Conservation (phyloP, 129 eudicot species). For the Helianthus annuus region HanXRQr2.0-SUNRISE NC_035443.2:8665281-8665780, state of each 20-base stretch:
- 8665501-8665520: background rate
- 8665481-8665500: background rate
- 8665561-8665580: too few species aligned
- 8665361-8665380: too few species aligned
- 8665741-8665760: background rate
- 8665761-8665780: background rate
- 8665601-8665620: background rate
- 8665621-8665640: background rate
- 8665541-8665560: too few species aligned
- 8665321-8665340: background rate
- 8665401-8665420: too few species aligned
- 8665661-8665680: constrained; percentile 75
- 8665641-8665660: background rate
- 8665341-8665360: too few species aligned
- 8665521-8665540: too few species aligned
- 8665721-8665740: constrained; percentile 45
- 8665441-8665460: background rate
- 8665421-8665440: too few species aligned
- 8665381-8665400: too few species aligned
- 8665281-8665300: background rate
- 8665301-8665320: background rate
- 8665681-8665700: constrained; percentile 69
- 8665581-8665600: too few species aligned
- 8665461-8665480: background rate
- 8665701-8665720: constrained; percentile 79